Conservation (phyloP, 1,139 yeast species). For the Maudiozyma humilis region DNA sequence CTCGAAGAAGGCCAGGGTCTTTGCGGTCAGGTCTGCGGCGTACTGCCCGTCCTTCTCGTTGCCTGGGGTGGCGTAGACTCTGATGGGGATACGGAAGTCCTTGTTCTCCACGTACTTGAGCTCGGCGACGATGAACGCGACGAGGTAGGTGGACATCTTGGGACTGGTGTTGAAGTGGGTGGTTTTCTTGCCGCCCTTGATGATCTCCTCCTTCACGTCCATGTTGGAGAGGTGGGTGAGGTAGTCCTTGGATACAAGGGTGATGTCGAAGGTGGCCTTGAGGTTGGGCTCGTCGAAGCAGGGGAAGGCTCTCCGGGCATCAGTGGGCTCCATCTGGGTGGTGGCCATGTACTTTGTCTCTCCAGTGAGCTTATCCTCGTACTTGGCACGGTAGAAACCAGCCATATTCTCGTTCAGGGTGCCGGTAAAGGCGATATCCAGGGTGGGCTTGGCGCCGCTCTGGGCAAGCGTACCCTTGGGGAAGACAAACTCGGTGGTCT, state of each 20-base stretch:
- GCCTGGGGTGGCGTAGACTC: constrained; percentile 76
- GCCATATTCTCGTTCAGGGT: constrained; percentile 68
- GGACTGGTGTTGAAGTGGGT: constrained; percentile 58
- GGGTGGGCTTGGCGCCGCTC: constrained; percentile 27
- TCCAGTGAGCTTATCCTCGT: constrained; percentile 52
- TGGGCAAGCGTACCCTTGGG: constrained; percentile 37
- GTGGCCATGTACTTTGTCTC: constrained; percentile 58
- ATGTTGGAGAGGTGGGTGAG: constrained; percentile 70
- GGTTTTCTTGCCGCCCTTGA: constrained; percentile 46
- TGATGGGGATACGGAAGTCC: constrained; percentile 65
- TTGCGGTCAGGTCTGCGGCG: constrained; percentile 66
- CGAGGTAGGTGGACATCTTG: constrained; percentile 67
- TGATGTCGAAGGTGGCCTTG: constrained; percentile 63
- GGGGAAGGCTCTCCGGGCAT: constrained; percentile 79
- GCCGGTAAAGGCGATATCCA: constrained; percentile 59
- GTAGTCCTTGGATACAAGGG: constrained; percentile 46
- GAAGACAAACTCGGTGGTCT: constrained; percentile 58
- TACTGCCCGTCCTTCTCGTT: constrained; percentile 55
- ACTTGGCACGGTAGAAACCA: constrained; percentile 74
- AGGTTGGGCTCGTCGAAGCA: constrained; percentile 74
- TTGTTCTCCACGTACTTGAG: constrained; percentile 61
- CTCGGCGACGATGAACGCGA: constrained; percentile 80
- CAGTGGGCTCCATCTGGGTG: constrained; percentile 82
- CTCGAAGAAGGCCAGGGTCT: constrained; percentile 67
- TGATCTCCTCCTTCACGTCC: constrained; percentile 45